Conservation (phyloP, 805 yeast genomes). For the Lipomyces oligophaga region DNA sequence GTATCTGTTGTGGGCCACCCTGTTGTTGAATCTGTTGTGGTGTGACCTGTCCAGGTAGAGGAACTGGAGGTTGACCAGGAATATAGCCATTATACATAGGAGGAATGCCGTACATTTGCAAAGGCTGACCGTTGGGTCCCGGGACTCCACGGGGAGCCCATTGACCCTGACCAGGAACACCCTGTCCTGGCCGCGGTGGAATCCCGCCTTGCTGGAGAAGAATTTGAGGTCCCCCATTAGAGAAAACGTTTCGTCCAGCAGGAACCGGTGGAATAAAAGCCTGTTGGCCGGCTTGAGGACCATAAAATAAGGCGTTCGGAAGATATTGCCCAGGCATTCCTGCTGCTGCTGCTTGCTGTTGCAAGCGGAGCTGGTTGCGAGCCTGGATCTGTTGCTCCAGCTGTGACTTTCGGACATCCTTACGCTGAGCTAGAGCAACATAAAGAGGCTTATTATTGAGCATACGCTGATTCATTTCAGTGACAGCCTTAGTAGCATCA, state of each 20-base stretch:
- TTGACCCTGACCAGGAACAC: slow-evolving; percentile 39
- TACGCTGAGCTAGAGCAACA: slow-evolving; percentile 98
- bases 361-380: slow-evolving; percentile 96
- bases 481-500: slow-evolving; percentile 97
- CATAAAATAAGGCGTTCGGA: slow-evolving; percentile 71
- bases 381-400: slow-evolving; percentile 97
- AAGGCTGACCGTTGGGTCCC: slow-evolving; percentile 83
- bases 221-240: slow-evolving; percentile 40
- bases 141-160: slow-evolving; percentile 53
- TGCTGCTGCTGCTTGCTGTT: slow-evolving; percentile 80
- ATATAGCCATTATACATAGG: slow-evolving; percentile 54
- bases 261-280: slow-evolving; percentile 71
- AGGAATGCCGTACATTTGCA: slow-evolving; percentile 78
- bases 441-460: slow-evolving; percentile 92
- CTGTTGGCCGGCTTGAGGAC: slow-evolving; percentile 46
- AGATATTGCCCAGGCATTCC: slow-evolving; percentile 85
- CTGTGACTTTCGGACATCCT: slow-evolving; percentile 95
- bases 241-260: slow-evolving; percentile 63
- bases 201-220: slow-evolving; percentile 36
- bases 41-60: slow-evolving; percentile 34
- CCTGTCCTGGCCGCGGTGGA: slow-evolving; percentile 37
- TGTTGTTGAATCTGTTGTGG: slow-evolving; percentile 39
- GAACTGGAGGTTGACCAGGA: slow-evolving; percentile 42
- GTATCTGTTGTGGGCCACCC: slow-evolving; percentile 44
- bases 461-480: slow-evolving; percentile 98